These are phyloP conservation scores for Candida insectorum DNA, from an alignment of 805 yeast species.

Conservation along the genomic window DNA sequence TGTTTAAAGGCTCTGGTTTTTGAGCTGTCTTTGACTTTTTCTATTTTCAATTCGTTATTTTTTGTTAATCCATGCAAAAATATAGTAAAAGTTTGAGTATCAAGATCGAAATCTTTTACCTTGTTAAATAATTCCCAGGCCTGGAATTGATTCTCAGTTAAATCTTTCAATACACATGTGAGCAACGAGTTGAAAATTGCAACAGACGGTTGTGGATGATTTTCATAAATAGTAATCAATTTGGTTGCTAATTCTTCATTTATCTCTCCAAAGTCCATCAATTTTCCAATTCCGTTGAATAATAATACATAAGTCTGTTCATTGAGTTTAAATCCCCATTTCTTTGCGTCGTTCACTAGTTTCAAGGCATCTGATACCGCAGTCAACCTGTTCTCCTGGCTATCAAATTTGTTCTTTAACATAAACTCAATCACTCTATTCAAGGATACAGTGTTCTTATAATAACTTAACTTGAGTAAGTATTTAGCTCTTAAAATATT, in stretches of 20 bases:
- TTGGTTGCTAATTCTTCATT: constrained; percentile 16
- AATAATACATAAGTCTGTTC: constrained; percentile 38
- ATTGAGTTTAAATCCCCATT: constrained; percentile 56
- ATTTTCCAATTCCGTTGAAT: constrained; percentile 33
- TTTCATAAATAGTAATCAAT: constrained; percentile 20
- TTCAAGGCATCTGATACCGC: constrained; percentile 49
- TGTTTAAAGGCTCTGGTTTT: constrained; percentile 18
- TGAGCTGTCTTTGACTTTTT: constrained; percentile 7
- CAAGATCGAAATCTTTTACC: constrained; percentile 17
- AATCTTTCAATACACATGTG: constrained; percentile 32
- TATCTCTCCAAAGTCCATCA: constrained; percentile 31
- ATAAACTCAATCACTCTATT: constrained; percentile 57
- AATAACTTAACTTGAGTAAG: constrained; percentile 45
- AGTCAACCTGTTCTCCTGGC: constrained; percentile 13
- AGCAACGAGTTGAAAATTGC: constrained; percentile 38
- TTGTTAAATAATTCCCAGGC: constrained; percentile 38
- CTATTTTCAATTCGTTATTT: constrained; percentile 2
- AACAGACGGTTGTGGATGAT: constrained; percentile 5
- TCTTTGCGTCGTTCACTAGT: constrained; percentile 52
- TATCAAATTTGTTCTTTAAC: constrained; percentile 15
- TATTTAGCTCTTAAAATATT: constrained; percentile 48
- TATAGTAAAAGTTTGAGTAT: constrained; percentile 37
- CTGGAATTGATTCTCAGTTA: constrained; percentile 23
- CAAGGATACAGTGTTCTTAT: constrained; percentile 57
- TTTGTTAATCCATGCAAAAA: constrained; percentile 29